phyloP scores from a whole-genome alignment of 2,329 filamentous ascomycete genomes.

The Nemania sp. region DNA sequence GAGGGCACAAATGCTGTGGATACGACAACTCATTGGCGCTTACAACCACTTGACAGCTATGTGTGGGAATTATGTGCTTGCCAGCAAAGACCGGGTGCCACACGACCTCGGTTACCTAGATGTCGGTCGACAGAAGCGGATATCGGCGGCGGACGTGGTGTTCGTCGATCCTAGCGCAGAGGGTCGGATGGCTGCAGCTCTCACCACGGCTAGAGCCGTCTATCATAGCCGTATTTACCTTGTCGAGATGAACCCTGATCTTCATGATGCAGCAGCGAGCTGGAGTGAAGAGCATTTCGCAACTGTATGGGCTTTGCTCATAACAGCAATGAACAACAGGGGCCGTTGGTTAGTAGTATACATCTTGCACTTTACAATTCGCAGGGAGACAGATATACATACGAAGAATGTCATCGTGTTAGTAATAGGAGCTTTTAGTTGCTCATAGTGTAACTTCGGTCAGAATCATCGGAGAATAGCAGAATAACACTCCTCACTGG shows the following conservation, averaged over 20 bases:
- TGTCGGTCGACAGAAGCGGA: conserved; percentile 19
- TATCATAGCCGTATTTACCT: too few species aligned
- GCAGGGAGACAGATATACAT: conserved; percentile 8
- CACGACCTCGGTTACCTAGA: conserved; percentile 9
- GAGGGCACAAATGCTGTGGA: conserved; percentile 13
- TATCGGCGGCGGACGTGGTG: conserved; percentile 21
- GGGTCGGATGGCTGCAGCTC: conserved; percentile 25
- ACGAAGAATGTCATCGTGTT: conserved; percentile 20
- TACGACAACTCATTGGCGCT: conserved; percentile 21
- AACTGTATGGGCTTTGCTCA: too few species aligned
- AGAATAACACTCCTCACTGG: conserved; percentile 38
- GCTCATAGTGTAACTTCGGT: too few species aligned
- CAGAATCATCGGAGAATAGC: conserved; percentile 12
- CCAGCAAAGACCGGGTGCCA: conserved; percentile 19
- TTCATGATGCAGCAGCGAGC: conserved; percentile 14
- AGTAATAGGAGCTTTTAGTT: background rate
- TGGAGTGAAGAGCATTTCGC: too few species aligned
- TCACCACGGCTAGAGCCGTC: conserved; percentile 31
- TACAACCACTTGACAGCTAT: conserved; percentile 10
- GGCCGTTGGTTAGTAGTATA: too few species aligned
- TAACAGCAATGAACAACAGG: too few species aligned
- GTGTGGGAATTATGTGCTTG: conserved; percentile 24
- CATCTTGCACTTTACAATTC: too few species aligned
- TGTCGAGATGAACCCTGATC: conserved; percentile 24
- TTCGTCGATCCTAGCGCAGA: conserved; percentile 25